Evolutionary conservation across 768 basidiomycete species (phyloP).

Genomic region (Boletus sp.): DNA sequence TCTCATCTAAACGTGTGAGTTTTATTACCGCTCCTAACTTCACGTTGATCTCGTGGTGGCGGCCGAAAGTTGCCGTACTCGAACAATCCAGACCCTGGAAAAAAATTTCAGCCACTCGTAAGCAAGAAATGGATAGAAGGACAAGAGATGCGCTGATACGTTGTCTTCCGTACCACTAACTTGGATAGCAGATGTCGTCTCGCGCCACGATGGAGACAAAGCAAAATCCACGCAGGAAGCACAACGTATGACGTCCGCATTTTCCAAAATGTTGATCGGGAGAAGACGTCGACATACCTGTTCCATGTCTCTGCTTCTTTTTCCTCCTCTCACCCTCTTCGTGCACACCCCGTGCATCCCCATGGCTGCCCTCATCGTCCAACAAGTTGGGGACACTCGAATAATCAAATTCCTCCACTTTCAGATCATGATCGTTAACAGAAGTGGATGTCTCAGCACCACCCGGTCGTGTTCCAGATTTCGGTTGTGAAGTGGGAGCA

Average conservation of each 20-base stretch:
- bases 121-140: background rate
- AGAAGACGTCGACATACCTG: slow-evolving; percentile 27
- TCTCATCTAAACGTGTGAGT: slow-evolving; percentile 64
- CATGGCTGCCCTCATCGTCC: slow-evolving; percentile 50
- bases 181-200: background rate
- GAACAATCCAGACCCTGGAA: slow-evolving; percentile 36
- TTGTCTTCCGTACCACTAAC: slow-evolving; percentile 1
- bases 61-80: slow-evolving; percentile 60
- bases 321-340: slow-evolving; percentile 37
- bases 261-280: background rate
- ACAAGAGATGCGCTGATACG: slow-evolving; percentile 3
- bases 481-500: background rate
- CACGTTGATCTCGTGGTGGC: slow-evolving; percentile 62
- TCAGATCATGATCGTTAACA: slow-evolving; percentile 18
- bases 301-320: slow-evolving; percentile 53
- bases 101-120: slow-evolving; percentile 7
- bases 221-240: slow-evolving; percentile 6
- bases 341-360: slow-evolving; percentile 13
- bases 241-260: background rate
- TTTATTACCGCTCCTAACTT: slow-evolving; percentile 67
- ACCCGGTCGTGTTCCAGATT: background rate
- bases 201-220: slow-evolving; percentile 2
- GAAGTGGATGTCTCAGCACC: slow-evolving; percentile 5
- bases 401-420: slow-evolving; percentile 64
- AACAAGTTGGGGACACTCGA: slow-evolving; percentile 65